Conservation (phyloP, 139 green algal species). For the Pleodorina starrii region DNA sequence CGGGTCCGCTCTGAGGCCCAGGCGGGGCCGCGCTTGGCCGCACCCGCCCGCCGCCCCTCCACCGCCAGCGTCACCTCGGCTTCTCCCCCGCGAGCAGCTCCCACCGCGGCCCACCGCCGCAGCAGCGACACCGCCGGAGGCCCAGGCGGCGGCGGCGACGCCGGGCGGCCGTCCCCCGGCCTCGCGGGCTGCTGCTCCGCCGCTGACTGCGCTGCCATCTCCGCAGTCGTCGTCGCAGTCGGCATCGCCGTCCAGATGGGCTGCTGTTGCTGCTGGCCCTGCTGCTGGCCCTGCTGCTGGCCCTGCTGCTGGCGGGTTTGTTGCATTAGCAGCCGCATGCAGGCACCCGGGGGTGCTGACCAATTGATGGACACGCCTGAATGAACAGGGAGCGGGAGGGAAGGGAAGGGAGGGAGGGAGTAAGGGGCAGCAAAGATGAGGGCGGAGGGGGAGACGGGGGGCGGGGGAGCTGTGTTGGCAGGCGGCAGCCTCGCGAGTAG, state of each 20-base stretch:
- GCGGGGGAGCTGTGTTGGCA: no score
- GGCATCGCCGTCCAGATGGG: not conserved
- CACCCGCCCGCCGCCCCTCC: constrained; percentile 64
- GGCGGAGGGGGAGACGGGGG: no score
- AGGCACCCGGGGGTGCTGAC: constrained; percentile 32
- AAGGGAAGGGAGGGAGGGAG: not conserved
- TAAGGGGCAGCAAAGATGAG: no score
- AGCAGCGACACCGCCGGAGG: not conserved
- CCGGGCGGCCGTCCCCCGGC: no score
- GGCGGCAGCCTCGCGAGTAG: no score
- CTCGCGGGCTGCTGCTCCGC: no score
- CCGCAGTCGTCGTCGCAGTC: not conserved
- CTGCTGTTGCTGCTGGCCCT: not conserved
- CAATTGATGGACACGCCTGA: constrained; percentile 68
- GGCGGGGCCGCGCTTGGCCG: constrained; percentile 36
- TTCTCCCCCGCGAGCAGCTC: not conserved
- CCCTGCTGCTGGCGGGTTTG: no score
- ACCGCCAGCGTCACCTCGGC: constrained; percentile 69
- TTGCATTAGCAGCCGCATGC: constrained; percentile 24
- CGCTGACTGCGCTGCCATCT: no score
- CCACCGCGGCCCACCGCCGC: not conserved
- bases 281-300: not conserved
- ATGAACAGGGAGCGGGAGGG: not conserved
- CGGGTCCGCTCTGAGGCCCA: constrained; percentile 51
- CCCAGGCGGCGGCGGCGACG: no score